Percentiles rank a stretch among this genome's conserved stretches.
Conservation (phyloP, 306 rosid genomes). For the Ochetophila trinervis region DNA sequence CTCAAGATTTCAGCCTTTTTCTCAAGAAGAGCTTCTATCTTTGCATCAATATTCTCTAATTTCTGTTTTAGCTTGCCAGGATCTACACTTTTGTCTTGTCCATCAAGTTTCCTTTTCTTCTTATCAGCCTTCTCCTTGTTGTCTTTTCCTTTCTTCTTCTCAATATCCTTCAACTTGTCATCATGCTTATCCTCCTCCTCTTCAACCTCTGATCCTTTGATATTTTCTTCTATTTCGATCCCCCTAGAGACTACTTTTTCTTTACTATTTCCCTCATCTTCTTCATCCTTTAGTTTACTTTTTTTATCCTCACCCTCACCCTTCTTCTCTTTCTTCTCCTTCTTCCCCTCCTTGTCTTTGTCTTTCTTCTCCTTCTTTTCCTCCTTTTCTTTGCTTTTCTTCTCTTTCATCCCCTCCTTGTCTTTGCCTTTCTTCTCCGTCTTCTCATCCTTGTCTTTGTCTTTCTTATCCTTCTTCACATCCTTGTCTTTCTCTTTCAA, state of each 20-base stretch:
- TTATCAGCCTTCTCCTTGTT: conserved; percentile 42
- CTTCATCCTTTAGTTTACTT: conserved; percentile 17
- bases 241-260: conserved; percentile 26
- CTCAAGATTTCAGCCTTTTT: conserved; percentile 41
- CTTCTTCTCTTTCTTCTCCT: not conserved
- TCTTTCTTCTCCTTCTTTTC: conserved; percentile 7
- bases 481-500: conserved; percentile 17
- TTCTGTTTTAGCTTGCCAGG: conserved; percentile 49
- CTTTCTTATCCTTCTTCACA: conserved; percentile 7
- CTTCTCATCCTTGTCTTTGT: conserved; percentile 6
- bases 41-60: conserved; percentile 49
- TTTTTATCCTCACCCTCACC: conserved; percentile 1
- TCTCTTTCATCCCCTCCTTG: not conserved
- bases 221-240: conserved; percentile 30
- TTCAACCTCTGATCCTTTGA: conserved; percentile 23
- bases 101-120: conserved; percentile 45
- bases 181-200: conserved; percentile 25
- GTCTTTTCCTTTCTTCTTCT: conserved; percentile 29
- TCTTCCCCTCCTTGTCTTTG: not conserved
- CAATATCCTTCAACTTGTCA: conserved; percentile 17
- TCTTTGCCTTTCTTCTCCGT: conserved; percentile 1
- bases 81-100: conserved; percentile 42
- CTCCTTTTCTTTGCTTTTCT: conserved; percentile 7
- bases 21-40: conserved; percentile 49
- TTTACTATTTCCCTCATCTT: conserved; percentile 7